Base-by-base conservation (phyloP, 345 rosid species). In the Brassica nigra region DNA sequence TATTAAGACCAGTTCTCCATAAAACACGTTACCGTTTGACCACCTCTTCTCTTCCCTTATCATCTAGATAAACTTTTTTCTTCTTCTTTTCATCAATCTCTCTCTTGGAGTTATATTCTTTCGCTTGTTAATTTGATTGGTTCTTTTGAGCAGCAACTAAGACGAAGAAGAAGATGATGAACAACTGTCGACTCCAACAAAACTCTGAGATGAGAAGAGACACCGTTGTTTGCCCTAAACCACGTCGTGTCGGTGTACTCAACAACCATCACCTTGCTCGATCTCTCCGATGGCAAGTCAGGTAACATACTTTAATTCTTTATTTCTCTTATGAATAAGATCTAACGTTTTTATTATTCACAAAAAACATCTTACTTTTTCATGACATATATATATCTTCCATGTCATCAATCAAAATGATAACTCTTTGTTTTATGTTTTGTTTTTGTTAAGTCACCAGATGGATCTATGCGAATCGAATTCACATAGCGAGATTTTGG, bases 401-500 rank as follows among this genome's bases (percentile, higher is more conserved):
- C 9, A 10, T 16, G 23, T 34, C 57, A 67, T 5, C 71, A 37
- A 39, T 34, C 3, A 29, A 2, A 59, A 47, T 55, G 23, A 55
- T 71, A 39, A 28, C 11, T 49, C 18, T 49, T 49, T 49, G 55
- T 49, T 37, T 73, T 59, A 3, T 31, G 18, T 37, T 75, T 65
- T 34, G 6, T 71, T 79, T 12, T 12, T 49, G 14, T 85, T 52
- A 86, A 92, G 97, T 83, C 88, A 88, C 67, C 97, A 94, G 76
- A 52, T 88, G 31, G 82, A 79, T 29, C 27, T 15, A n/a, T 61
- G 64, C 5, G 97, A 91, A 74, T 82, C 96, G 6, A 86, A 80
- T 81, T 76, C 89, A 2, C 87, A 86, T 70, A 73, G 72, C 74
- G 95, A 95, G 83, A 82, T 88, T 75, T 87, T 92, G 82, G 97